Base-by-base conservation (phyloP, 805 yeast genomes). In the Henningerozyma blattae region DNA sequence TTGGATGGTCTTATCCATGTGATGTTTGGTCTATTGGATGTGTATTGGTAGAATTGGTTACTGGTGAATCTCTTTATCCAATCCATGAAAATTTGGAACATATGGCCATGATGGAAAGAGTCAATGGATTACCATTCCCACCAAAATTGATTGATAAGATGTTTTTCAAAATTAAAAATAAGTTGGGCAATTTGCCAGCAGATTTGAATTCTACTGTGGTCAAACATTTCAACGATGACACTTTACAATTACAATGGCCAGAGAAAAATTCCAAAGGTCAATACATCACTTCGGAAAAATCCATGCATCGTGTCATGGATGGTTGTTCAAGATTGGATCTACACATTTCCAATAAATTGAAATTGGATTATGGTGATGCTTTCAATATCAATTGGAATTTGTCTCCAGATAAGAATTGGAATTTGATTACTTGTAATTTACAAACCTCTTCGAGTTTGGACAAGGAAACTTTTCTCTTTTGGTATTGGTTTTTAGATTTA, bases 21-120 rank as follows among this genome's bases (percentile, higher is more conserved):
- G 99, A 91, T 55, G 64, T 89, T 62, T 91, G 99, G 99, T 83
- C 95, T 1, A 67, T 91, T 29, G 99, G 95, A 1, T 89, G 97
- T 56, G 84, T 91, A 13, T 60, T 91, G 24, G 87, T 85, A 8
- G 99, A 91, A 59, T 60, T 91, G 32, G 77, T 83, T 26, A 84
- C 93, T 15, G 99, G 99, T 18, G 94, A 85, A 50, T 95, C 96
- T 1, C 61, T 91, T 17, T 91, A 89, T 58, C 86, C 84, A 44
- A 91, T 97, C 1, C 95, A 89, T 55, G 96, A 91, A 52, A 87
- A 89, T 54, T 62, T 77, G 33, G 97, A 89, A 56, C 99, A 91
- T 59, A 63, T 91, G 54, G 94, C 94, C 13, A 77, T 91, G 81
- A 91, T 91, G 81, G 89, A 91, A 56, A 76, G 74, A 43, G 72